These are phyloP conservation scores for Debaryomyces udenii DNA, from an alignment of 1,139 yeast genomes.

Conservation along the genomic window DNA sequence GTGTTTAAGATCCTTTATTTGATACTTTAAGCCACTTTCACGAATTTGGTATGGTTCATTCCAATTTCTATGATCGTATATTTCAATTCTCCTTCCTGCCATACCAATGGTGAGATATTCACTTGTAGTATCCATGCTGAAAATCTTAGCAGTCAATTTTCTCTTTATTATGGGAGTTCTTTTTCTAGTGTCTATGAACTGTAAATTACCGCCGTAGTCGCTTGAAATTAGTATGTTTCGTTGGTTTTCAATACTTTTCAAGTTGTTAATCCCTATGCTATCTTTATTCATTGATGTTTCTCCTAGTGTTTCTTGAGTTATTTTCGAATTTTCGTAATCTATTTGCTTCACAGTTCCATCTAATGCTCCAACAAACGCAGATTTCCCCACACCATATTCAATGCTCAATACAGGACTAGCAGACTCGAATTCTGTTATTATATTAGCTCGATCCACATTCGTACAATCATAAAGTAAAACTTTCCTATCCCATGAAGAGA, in stretches of 20 bases:
- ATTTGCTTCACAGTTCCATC: constrained; percentile 45
- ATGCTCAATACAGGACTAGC: constrained; percentile 25
- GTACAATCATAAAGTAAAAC: constrained; percentile 39
- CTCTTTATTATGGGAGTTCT: constrained; percentile 18
- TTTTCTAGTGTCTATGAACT: constrained; percentile 35
- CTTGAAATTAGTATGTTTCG: constrained; percentile 48
- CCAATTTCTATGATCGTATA: constrained; percentile 58
- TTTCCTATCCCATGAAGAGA: constrained; percentile 46
- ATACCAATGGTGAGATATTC: constrained; percentile 58
- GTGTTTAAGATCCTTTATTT: constrained; percentile 62
- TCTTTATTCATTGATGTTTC: constrained; percentile 11
- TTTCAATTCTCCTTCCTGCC: constrained; percentile 55
- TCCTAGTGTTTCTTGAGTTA: constrained; percentile 19
- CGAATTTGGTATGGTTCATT: constrained; percentile 51
- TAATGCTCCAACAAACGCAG: constrained; percentile 38
- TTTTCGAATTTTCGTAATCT: constrained; percentile 45
- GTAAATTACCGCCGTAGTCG: constrained; percentile 56
- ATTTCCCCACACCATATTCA: constrained; percentile 18
- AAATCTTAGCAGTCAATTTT: constrained; percentile 55
- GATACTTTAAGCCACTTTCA: constrained; percentile 75
- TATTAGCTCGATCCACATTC: constrained; percentile 13
- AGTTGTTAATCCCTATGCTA: constrained; percentile 34
- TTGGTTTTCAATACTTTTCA: constrained; percentile 26
- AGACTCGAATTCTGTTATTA: constrained; percentile 18
- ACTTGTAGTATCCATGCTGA: constrained; percentile 61